Base-by-base conservation (phyloP, 164 flowering plant species). In the Chloranthus sessilifolius region DNA sequence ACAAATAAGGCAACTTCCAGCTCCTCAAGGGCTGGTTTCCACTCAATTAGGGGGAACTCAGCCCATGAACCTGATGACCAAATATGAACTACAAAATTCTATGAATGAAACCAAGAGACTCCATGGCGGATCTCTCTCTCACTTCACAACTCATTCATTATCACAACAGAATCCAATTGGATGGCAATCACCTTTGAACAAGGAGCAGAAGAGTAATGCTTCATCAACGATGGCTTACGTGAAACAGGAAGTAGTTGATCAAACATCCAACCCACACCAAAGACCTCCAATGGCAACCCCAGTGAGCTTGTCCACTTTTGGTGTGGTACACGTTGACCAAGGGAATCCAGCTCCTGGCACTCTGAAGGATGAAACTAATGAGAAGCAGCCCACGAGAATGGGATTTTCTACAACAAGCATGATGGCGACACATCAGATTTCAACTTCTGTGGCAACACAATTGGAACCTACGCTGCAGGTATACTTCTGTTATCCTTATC, bases 231-330 rank as follows among this genome's bases (percentile, higher is more conserved):
- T 52, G 57, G 3, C 66, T 35, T 61, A 59, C 66, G 85, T 74
- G 16, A 94, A 84, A 60, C 87, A 67, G 42, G 63, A 65, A 53
- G 82, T 77, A 29, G 34, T 50, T 54, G 95, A 86, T 64, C 95
- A 76, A 58, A 49, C 62, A 57, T 37, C 53, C 64, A 89, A 81
- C 24, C 81, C 69, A 62, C 88, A 71, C 24, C 71, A 65, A 2
- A 88, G 70, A 50, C 38, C 74, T 52, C 81, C 39, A 55, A 43
- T 70, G 40, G 50, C 78, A 29, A 40, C 47, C 3, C 41, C 70
- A 6, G 74, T 56, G 6, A 76, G 76, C 14, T 46, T 68, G 40
- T 46, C 83, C 29, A 60, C 78, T 52, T 58, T 70, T 48, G 47
- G 74, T 46, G 34, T 69, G 56, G 61, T 28, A 42, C 72, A 63